A percentile compares a stretch with the other conserved stretches of the same genome.
These are phyloP conservation scores for Diutina siamensis DNA, from an alignment of 1,139 yeast species.

Conservation along the genomic window DNA sequence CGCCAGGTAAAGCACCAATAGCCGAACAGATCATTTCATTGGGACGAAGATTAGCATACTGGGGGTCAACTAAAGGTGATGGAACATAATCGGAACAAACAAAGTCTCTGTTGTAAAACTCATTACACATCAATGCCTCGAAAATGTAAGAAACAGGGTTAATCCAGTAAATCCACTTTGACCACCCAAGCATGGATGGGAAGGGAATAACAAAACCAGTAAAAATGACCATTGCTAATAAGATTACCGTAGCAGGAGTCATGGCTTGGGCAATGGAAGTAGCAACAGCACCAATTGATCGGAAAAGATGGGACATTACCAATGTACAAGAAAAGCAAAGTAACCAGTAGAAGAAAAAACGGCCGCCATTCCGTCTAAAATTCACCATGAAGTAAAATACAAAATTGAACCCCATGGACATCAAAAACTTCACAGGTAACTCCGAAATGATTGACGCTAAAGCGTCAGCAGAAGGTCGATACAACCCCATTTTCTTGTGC, in stretches of 20 bases:
- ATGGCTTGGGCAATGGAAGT: conserved; percentile 56
- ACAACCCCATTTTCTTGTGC: conserved; percentile 63
- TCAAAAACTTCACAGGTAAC: conserved; percentile 48
- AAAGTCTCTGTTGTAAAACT: conserved; percentile 34
- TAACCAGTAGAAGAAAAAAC: conserved; percentile 56
- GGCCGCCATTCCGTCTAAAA: conserved; percentile 54
- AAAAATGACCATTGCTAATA: conserved; percentile 34
- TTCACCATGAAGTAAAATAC: conserved; percentile 57
- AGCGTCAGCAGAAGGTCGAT: conserved; percentile 73
- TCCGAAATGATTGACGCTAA: conserved; percentile 59
- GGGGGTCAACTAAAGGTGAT: conserved; percentile 14
- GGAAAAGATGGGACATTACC: conserved; percentile 61
- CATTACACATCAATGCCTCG: conserved; percentile 58
- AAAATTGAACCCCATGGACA: conserved; percentile 49
- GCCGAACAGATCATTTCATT: conserved; percentile 12
- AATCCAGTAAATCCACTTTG: conserved; percentile 66
- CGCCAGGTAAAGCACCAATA: conserved; percentile 28
- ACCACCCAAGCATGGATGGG: conserved; percentile 63
- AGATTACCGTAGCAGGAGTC: conserved; percentile 57
- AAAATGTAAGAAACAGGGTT: conserved; percentile 63
- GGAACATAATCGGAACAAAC: conserved; percentile 23
- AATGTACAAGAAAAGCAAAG: conserved; percentile 43
- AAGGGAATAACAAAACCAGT: conserved; percentile 66
- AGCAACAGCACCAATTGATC: conserved; percentile 58
- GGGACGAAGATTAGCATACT: conserved; percentile 12